phyloP scores from a whole-genome alignment of 768 basidiomycete genomes.

The Rubroboletus pulcherrimus region DNA sequence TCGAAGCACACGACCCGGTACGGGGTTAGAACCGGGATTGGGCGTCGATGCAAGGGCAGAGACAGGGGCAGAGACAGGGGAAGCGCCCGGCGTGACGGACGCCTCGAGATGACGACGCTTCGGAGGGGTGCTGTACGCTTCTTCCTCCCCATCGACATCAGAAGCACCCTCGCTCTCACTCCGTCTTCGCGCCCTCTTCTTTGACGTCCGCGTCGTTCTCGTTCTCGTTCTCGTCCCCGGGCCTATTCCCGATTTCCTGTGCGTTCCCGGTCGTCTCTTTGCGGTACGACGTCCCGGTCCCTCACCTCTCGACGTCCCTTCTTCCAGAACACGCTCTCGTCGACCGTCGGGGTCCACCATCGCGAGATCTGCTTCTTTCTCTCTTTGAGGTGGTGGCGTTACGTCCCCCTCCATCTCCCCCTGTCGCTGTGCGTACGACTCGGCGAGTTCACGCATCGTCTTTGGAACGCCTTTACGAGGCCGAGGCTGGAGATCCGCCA shows the following conservation, averaged over 20 bases:
- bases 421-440: slow-evolving; percentile 21
- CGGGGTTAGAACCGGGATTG: slow-evolving; percentile 11
- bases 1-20: slow-evolving; percentile 51
- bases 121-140: slow-evolving; percentile 16
- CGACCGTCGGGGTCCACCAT: background rate
- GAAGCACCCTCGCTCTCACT: slow-evolving; percentile 23
- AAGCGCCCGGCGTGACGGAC: slow-evolving; percentile 3
- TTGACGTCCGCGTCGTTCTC: slow-evolving; percentile 16
- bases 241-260: background rate
- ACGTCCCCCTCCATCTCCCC: background rate
- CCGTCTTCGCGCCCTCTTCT: slow-evolving; percentile 26
- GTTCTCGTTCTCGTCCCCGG: slow-evolving; percentile 3
- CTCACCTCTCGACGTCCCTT: background rate
- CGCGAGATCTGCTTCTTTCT: background rate
- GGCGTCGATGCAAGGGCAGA: slow-evolving; percentile 2
- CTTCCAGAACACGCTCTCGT: background rate
- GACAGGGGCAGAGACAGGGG: background rate
- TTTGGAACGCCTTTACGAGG: slow-evolving; percentile 37
- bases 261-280: background rate
- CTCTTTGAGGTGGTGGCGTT: slow-evolving; percentile 25
- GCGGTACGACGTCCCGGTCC: slow-evolving; percentile 10
- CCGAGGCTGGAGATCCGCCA: slow-evolving; percentile 11
- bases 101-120: slow-evolving; percentile 32
- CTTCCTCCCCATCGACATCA: slow-evolving; percentile 20
- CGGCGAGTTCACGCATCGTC: slow-evolving; percentile 65